A percentile compares a stretch with the other conserved stretches of the same genome.
Evolutionary conservation across 305 asterid genomes (phyloP).

Genomic region (Fraxinus paxiana): DNA sequence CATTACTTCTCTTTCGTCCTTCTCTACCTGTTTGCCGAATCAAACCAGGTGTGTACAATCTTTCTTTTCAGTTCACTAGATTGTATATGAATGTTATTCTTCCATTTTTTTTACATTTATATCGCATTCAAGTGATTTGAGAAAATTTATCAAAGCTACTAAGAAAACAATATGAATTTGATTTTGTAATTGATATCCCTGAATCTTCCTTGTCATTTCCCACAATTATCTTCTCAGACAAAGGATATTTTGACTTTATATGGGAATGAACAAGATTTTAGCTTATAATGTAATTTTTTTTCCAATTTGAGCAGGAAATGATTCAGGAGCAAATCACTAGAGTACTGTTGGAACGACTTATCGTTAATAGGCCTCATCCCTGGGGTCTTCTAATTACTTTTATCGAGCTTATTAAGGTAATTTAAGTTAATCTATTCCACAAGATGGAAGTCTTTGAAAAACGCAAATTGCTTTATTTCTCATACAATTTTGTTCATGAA

Average conservation of each 20-base stretch:
- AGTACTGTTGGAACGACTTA: constrained; percentile 80
- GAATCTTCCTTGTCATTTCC: not conserved
- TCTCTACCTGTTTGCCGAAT: constrained; percentile 80
- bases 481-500: not conserved
- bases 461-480: not conserved
- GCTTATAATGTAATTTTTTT: not conserved
- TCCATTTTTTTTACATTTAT: no score
- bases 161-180: not conserved
- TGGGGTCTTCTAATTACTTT: constrained; percentile 96
- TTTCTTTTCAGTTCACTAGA: not conserved
- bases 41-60: constrained; percentile 58
- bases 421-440: not conserved
- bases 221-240: not conserved
- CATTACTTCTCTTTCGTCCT: constrained; percentile 93
- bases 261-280: not conserved
- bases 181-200: not conserved
- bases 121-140: not conserved
- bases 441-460: not conserved
- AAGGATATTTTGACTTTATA: no score
- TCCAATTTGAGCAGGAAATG: constrained; percentile 55
- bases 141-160: not conserved
- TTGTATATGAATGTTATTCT: not conserved
- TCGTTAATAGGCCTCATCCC: constrained; percentile 93
- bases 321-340: constrained; percentile 96
- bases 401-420: constrained; percentile 92